A percentile compares a stretch with the other conserved stretches of the same genome.
phyloP scores from a whole-genome alignment of 2,329 filamentous ascomycete genomes.

The Trichoderma atroviride region DNA sequence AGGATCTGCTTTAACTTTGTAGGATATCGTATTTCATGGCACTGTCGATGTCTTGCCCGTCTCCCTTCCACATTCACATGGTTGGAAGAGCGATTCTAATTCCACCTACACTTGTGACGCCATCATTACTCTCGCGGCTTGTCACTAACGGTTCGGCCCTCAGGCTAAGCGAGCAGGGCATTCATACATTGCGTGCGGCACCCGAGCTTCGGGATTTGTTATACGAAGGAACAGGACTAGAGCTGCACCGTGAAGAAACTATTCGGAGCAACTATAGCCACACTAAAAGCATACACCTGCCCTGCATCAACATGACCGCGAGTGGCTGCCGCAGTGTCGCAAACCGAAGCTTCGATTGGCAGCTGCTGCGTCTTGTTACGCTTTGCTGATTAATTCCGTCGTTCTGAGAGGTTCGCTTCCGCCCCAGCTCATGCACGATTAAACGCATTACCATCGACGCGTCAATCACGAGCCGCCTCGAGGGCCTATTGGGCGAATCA shows the following conservation, averaged over 20 bases:
- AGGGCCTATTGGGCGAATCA: slow-evolving; percentile 20
- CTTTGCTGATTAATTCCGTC: slow-evolving; percentile 42
- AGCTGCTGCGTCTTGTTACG: slow-evolving; percentile 14
- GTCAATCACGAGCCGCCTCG: slow-evolving; percentile 5
- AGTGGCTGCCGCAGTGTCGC: slow-evolving; percentile 5
- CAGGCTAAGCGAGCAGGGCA: background rate
- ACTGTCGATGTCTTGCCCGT: background rate
- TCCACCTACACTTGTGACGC: slow-evolving; percentile 9
- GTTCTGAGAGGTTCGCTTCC: slow-evolving; percentile 38
- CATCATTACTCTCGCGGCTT: background rate
- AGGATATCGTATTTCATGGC: slow-evolving; percentile 5
- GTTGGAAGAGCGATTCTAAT: background rate
- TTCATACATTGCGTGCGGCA: background rate
- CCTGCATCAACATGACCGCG: background rate
- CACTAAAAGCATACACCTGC: background rate
- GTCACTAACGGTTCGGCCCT: background rate
- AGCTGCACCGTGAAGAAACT: slow-evolving; percentile 2
- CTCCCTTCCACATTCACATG: background rate
- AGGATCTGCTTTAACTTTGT: background rate
- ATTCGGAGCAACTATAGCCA: background rate
- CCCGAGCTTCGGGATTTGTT: background rate
- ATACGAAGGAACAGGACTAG: slow-evolving; percentile 7
- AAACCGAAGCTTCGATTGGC: slow-evolving; percentile 12
- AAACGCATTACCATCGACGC: slow-evolving; percentile 8
- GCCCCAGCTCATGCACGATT: slow-evolving; percentile 14